Conservation (phyloP, 2,329 filamentous ascomycete species). For the Blumeria graminis region DNA sequence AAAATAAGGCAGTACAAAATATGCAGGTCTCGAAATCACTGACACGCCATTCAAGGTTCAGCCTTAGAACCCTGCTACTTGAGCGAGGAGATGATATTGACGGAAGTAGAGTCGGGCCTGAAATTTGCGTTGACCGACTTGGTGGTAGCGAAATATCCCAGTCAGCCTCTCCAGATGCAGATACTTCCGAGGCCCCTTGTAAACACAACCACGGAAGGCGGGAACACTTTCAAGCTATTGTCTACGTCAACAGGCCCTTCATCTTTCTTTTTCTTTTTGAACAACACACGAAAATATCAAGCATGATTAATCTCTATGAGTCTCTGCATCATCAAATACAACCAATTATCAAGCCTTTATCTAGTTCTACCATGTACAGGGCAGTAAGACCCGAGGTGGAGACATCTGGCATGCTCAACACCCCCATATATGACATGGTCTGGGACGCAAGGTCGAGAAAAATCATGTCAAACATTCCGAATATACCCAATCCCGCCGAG, state of each 20-base stretch:
- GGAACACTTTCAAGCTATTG: slow-evolving; percentile 30
- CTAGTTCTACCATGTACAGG: slow-evolving; percentile 31
- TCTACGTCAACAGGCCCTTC: slow-evolving; percentile 53
- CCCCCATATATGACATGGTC: slow-evolving; percentile 33
- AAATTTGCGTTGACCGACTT: slow-evolving; percentile 19
- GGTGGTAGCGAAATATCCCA: slow-evolving; percentile 4
- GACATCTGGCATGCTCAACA: slow-evolving; percentile 5
- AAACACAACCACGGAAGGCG: slow-evolving; percentile 24
- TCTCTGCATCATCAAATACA: slow-evolving; percentile 35
- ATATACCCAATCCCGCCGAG: slow-evolving; percentile 28
- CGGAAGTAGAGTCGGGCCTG: slow-evolving; percentile 16
- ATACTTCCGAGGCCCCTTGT: slow-evolving; percentile 13
- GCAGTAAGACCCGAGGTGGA: slow-evolving; percentile 22
- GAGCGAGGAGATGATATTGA: slow-evolving; percentile 9
- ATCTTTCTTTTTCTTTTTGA: slow-evolving; percentile 55
- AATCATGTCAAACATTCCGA: slow-evolving; percentile 39
- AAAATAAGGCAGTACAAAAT: too few relatives aligned
- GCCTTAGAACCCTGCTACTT: slow-evolving; percentile 41
- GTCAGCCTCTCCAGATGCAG: slow-evolving; percentile 9
- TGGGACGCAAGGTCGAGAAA: slow-evolving; percentile 33
- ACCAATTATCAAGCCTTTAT: slow-evolving; percentile 31
- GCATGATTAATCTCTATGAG: slow-evolving; percentile 30
- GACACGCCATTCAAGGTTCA: slow-evolving; percentile 22
- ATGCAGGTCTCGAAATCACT: too few relatives aligned
- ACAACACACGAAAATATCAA: slow-evolving; percentile 31